A percentile compares a stretch with the other conserved stretches of the same genome.
Evolutionary conservation across 139 green algal genomes (phyloP).

Genomic region (Ulvella scutata): DNA sequence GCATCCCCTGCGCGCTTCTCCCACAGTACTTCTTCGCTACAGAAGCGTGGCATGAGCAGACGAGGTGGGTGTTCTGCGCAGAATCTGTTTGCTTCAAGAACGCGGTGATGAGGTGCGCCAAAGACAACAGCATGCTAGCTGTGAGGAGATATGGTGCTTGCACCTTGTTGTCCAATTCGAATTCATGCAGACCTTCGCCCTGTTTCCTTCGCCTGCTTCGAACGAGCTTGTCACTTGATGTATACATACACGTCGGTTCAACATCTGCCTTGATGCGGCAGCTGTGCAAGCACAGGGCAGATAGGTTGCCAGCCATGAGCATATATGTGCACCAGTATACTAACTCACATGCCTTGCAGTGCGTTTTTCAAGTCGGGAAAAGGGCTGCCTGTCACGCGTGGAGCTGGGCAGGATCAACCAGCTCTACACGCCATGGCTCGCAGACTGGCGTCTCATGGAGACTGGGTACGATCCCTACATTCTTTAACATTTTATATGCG

Average conservation of each 20-base stretch:
- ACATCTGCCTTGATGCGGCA: not conserved
- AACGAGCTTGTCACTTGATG: not conserved
- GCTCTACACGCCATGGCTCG: constrained; percentile 32
- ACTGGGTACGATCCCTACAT: no score
- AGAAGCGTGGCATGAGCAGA: constrained; percentile 37
- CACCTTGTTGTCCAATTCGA: not conserved
- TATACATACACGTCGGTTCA: not conserved
- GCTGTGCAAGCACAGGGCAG: not conserved
- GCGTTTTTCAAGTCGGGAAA: constrained; percentile 80
- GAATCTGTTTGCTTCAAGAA: constrained; percentile 3
- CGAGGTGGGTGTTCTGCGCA: constrained; percentile 71
- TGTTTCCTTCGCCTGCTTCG: not conserved
- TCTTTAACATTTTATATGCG: no score
- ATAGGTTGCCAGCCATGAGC: not conserved
- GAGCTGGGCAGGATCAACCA: constrained; percentile 47
- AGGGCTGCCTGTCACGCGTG: constrained; percentile 58
- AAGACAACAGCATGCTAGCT: constrained; percentile 14
- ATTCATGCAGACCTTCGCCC: not conserved
- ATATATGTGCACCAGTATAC: not conserved
- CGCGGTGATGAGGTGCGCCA: constrained; percentile 60
- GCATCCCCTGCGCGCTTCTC: constrained; percentile 45
- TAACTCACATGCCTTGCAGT: constrained; percentile 10
- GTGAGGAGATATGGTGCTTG: constrained; percentile 34
- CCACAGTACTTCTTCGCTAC: constrained; percentile 53
- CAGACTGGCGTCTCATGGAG: constrained; percentile 22